Evolutionary conservation across 2,329 filamentous ascomycete species (phyloP).

Genomic region (Clonostachys rhizophaga): DNA sequence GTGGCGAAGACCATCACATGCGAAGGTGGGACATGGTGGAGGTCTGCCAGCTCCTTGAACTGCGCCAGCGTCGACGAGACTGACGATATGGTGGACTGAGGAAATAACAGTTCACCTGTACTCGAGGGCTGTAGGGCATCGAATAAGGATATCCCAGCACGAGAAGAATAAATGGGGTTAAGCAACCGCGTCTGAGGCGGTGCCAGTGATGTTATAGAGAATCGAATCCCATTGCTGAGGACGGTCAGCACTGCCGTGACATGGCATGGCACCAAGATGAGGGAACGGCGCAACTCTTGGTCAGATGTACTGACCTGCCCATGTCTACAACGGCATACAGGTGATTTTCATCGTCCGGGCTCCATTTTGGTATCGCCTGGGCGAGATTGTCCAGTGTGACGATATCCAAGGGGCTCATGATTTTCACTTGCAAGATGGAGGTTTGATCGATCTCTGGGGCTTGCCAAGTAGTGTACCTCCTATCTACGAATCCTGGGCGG

Average conservation of each 20-base stretch:
- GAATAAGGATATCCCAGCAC: constrained; percentile 80
- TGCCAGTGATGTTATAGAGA: constrained; percentile 80
- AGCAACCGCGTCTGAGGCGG: constrained; percentile 68
- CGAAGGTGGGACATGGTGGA: constrained; percentile 59
- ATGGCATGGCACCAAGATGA: constrained; percentile 3
- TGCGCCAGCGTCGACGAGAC: constrained; percentile 64
- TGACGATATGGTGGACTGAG: constrained; percentile 51
- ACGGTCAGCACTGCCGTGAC: constrained; percentile 3
- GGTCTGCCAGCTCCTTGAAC: constrained; percentile 67
- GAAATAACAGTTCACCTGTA: constrained; percentile 32
- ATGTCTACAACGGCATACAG: constrained; percentile 55
- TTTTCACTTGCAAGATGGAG: too few species aligned
- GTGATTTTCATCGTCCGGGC: constrained; percentile 37
- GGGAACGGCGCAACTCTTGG: background rate
- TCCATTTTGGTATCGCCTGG: constrained; percentile 43
- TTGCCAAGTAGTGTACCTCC: too few species aligned
- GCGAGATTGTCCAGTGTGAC: constrained; percentile 47
- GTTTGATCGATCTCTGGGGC: too few species aligned
- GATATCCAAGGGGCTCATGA: constrained; percentile 30
- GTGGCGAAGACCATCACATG: constrained; percentile 79
- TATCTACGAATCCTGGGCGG: too few species aligned
- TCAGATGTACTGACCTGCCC: constrained; percentile 39
- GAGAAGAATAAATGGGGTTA: constrained; percentile 71
- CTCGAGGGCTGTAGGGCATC: constrained; percentile 63
- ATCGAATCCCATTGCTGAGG: constrained; percentile 82